A percentile compares a stretch with the other conserved stretches of the same genome.
Evolutionary conservation across 1,284 basidiomycete species (phyloP).

Genomic region (Marasmius oreades): DNA sequence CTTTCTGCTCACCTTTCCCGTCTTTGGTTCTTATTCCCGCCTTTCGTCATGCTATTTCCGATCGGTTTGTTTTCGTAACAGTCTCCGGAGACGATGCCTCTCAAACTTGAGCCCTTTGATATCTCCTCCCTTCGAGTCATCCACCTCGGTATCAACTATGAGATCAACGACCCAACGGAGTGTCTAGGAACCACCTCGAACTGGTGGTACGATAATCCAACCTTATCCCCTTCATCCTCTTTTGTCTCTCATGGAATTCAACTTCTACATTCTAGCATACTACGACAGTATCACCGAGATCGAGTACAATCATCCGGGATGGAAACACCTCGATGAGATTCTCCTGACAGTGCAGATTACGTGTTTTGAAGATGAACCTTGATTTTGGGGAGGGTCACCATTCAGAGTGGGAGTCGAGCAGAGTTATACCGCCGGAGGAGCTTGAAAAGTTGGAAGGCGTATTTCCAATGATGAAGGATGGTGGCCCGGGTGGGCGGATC

Average conservation of each 20-base stretch:
- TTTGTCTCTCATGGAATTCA: not conserved
- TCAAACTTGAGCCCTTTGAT: not conserved
- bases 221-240: not conserved
- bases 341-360: not conserved
- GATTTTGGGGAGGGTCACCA: not conserved
- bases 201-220: slow-evolving; percentile 2
- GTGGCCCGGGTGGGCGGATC: not conserved
- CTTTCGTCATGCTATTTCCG: not conserved
- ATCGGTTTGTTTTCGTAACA: not conserved
- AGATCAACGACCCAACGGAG: not conserved
- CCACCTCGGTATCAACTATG: slow-evolving; percentile 1
- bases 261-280: slow-evolving; percentile 1
- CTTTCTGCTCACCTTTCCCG: too few relatives aligned
- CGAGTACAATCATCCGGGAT: not conserved
- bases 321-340: not conserved
- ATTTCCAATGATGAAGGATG: not conserved
- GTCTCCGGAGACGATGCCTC: not conserved
- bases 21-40: too few relatives aligned
- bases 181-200: not conserved
- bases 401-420: not conserved
- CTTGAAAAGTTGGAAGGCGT: not conserved
- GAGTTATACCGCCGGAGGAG: not conserved
- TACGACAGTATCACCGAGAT: not conserved
- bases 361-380: slow-evolving; percentile 3
- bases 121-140: not conserved